Base-by-base conservation (phyloP, 1,139 yeast genomes). In the Lodderomyces theae region DNA sequence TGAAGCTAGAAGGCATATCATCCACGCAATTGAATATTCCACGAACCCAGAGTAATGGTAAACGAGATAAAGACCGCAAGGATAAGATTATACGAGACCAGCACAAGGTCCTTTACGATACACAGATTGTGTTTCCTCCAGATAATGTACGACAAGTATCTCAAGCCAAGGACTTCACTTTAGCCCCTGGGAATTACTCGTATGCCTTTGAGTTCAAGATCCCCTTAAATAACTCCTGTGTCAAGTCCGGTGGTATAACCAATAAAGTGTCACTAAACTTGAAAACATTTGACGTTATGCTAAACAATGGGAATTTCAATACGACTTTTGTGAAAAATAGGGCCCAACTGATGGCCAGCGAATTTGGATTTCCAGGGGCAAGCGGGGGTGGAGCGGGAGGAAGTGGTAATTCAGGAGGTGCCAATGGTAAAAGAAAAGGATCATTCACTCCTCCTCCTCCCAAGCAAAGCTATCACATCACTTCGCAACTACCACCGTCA, bases 71-170 rank as follows among this genome's bases (percentile, higher is more conserved):
- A 23, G 48, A 49, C 6, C 41, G 45, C 35, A 54, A 53, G 40
- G 61, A 61, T 15, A 59, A 56, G 37, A 31, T 55, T 2, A 44
- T 69, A 2, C 57, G 49, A 29, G 86, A 80, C 52, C 60, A 62
- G 12, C 87, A 82, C 57, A 73, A 74, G 49, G 67, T 81, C 12
- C 62, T 82, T 33, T 80, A 80, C 49, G 77, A 77, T 42, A 72
- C 81, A 0, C 47, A 57, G 35, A 69, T 79, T 1, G 81, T 81
- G 19, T 82, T 81, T 49, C 87, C 88, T 0, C 84, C 87, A 0
- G 66, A 61, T 22, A 77, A 79, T 39, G 66, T 80, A 21, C 60
- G 78, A 10, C 54, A 65, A 33, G 77, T 73, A 2, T 66, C 79
- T 16, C 62, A 61, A 37, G 66, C 77, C 4, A 70, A 71, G 44